Percentiles rank a stretch among this genome's conserved stretches.
These are phyloP conservation scores for Sordariomycetes sp. DNA, from an alignment of 2,329 filamentous ascomycete species.

Conservation along the genomic window DNA sequence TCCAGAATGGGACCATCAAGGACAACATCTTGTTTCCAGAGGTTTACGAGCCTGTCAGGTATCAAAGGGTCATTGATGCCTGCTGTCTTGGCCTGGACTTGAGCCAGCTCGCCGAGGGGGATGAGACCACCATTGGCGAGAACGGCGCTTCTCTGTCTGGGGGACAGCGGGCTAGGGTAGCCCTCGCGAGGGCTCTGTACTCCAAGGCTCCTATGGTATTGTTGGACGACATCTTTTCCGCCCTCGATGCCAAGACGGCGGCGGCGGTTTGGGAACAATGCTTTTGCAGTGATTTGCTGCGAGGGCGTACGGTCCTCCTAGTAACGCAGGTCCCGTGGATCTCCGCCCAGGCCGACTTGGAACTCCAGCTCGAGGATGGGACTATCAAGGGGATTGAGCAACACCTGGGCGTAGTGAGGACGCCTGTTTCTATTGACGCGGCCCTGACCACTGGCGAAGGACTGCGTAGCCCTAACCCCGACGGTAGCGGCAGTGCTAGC, in stretches of 20 bases:
- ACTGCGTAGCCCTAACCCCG: slow-evolving; percentile 8
- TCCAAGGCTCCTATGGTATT: slow-evolving; percentile 43
- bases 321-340: slow-evolving; percentile 48
- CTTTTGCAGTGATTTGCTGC: slow-evolving; percentile 44
- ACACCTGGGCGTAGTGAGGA: slow-evolving; percentile 33
- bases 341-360: slow-evolving; percentile 36
- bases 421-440: slow-evolving; percentile 8
- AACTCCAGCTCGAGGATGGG: slow-evolving; percentile 34
- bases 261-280: slow-evolving; percentile 44
- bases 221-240: slow-evolving; percentile 49
- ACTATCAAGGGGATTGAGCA: slow-evolving; percentile 26
- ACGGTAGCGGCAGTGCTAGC: background rate
- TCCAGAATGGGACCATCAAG: slow-evolving; percentile 44
- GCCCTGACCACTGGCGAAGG: slow-evolving; percentile 18
- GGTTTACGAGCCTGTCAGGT: slow-evolving; percentile 38
- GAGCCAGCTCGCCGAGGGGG: slow-evolving; percentile 35
- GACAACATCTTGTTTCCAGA: slow-evolving; percentile 46
- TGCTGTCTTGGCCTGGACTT: slow-evolving; percentile 42
- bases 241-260: slow-evolving; percentile 47
- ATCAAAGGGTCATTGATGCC: slow-evolving; percentile 43
- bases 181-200: slow-evolving; percentile 45
- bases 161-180: slow-evolving; percentile 45
- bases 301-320: slow-evolving; percentile 42
- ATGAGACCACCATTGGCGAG: slow-evolving; percentile 41
- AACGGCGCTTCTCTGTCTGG: slow-evolving; percentile 45